These are phyloP conservation scores for Globisporangium heterothallicum DNA, from an alignment of 352 stramenopile genomes.

Conservation along the genomic window DNA sequence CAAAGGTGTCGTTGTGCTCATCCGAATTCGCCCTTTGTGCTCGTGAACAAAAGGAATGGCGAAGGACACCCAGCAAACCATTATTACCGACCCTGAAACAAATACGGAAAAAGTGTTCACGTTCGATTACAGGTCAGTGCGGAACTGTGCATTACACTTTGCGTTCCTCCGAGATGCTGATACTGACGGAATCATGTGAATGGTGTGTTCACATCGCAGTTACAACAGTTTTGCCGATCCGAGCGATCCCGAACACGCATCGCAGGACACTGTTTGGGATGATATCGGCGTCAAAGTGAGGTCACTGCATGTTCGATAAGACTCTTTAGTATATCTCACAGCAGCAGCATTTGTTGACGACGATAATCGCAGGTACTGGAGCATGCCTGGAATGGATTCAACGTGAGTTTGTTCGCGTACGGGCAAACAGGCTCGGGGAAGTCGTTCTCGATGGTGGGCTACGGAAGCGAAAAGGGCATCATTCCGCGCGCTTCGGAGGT, in stretches of 20 bases:
- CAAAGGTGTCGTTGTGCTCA: neutral
- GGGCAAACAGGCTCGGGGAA: conserved; percentile 84
- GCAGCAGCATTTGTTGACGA: no score
- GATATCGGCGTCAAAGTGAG: conserved; percentile 75
- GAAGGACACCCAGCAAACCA: conserved; percentile 73
- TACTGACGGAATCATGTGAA: neutral
- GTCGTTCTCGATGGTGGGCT: conserved; percentile 86
- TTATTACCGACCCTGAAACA: conserved; percentile 80
- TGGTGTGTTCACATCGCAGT: conserved; percentile 19
- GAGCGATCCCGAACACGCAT: conserved; percentile 55
- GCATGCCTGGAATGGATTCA: conserved; percentile 89
- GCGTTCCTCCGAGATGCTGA: neutral
- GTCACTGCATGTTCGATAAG: neutral
- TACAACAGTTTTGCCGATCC: conserved; percentile 77
- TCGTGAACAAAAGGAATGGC: conserved; percentile 45
- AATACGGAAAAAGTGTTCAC: conserved; percentile 75
- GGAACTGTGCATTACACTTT: conserved; percentile 9
- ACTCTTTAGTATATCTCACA: neutral
- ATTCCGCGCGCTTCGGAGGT: conserved; percentile 77
- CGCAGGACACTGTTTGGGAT: conserved; percentile 80
- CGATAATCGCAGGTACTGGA: conserved; percentile 50
- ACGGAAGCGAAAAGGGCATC: conserved; percentile 76
- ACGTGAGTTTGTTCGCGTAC: conserved; percentile 86
- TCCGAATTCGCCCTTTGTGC: neutral
- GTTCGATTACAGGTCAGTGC: conserved; percentile 89